Evolutionary conservation across 495 filamentous ascomycete genomes (phyloP), one percentile per base, ranked within the genome.

Genomic region (Neurospora tetrasperma): DNA sequence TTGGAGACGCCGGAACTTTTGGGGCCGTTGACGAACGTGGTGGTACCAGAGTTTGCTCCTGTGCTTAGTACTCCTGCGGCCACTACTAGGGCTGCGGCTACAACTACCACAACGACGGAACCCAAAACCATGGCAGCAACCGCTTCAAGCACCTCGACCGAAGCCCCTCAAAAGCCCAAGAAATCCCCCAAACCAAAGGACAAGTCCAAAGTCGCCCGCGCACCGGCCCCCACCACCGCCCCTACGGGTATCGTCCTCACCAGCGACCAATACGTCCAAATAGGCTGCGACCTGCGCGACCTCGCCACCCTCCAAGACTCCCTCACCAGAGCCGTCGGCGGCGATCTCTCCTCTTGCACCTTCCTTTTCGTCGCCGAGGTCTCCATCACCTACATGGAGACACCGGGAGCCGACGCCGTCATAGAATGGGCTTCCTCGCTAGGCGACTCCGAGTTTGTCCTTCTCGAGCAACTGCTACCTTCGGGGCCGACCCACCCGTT

Each of bases 321-420:
- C 27, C 80, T 97, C 42, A 84, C 82, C 27, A 78, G 74, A 5
- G 83, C 89, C 48, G 73, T 92, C 14, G 71, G 76, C n/a, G 75
- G 71, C 23, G 83, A 90, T 40, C 78, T 89, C 41, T 74, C 84
- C 5, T 82, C 86, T 4, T 90, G 87, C 73, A 81, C 85, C 11
- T 84, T 97, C 12, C 87, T 97, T 70, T 96, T 93, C 77, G 87
- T 92, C 4, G 94, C 93, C 0, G 95, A 97, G 80, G 94, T 97
- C 6, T 96, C 93, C 6, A 85, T 97, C 42, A 94, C 94, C 2
- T 97, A 97, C 75, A 97, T 97, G 94, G 89, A 93, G 59, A 86
- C 86, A 20, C 81, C 88, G n/a, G 87, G 88, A 31, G 90, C 95
- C 42, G 89, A 97, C 82, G 83, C 83, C 27, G 84, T 97, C 5